Conservation (phyloP, 2,329 filamentous ascomycete species). For the Biscogniauxia mediterranea region DNA sequence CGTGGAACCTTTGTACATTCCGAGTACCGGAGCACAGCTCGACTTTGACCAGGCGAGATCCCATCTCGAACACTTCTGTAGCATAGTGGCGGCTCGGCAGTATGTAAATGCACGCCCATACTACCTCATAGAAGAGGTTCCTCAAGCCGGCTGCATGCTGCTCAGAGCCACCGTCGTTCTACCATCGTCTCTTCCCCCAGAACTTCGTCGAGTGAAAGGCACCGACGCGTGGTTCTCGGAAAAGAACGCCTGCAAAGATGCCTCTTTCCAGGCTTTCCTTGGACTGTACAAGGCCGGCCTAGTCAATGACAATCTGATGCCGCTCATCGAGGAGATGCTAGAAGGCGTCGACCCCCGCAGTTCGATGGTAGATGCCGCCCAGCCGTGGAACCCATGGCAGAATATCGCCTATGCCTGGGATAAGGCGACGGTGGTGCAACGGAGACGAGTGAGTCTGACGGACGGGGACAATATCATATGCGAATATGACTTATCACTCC, state of each 20-base stretch:
- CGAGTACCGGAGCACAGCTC: slow-evolving; percentile 58
- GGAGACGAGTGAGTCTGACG: slow-evolving; percentile 34
- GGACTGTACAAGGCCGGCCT: slow-evolving; percentile 68
- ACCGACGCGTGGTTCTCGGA: slow-evolving; percentile 65
- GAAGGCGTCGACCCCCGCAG: slow-evolving; percentile 39
- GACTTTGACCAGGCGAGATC: slow-evolving; percentile 69
- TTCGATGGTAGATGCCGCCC: slow-evolving; percentile 36
- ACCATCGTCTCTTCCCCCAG: slow-evolving; percentile 65
- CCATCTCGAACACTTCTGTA: slow-evolving; percentile 84
- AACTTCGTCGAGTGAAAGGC: slow-evolving; percentile 55
- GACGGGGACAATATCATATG: slow-evolving; percentile 34
- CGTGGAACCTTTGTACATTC: slow-evolving; percentile 36
- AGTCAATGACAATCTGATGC: slow-evolving; percentile 76
- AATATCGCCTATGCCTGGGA: slow-evolving; percentile 44
- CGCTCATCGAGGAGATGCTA: slow-evolving; percentile 46
- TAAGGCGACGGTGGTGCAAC: slow-evolving; percentile 30
- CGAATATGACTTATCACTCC: slow-evolving; percentile 44
- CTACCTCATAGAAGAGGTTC: slow-evolving; percentile 53
- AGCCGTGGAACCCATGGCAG: slow-evolving; percentile 47
- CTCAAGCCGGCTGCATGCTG: slow-evolving; percentile 16
- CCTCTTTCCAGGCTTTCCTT: slow-evolving; percentile 76
- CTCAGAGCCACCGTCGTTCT: slow-evolving; percentile 64
- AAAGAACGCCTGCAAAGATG: slow-evolving; percentile 73
- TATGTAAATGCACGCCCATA: slow-evolving; percentile 67
- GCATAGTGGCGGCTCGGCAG: slow-evolving; percentile 52